A percentile compares a stretch with the other conserved stretches of the same genome.
These are phyloP conservation scores for Allomyces javanicus DNA, from an alignment of 192 early-diverging fungal species.

Conservation along the genomic window DNA sequence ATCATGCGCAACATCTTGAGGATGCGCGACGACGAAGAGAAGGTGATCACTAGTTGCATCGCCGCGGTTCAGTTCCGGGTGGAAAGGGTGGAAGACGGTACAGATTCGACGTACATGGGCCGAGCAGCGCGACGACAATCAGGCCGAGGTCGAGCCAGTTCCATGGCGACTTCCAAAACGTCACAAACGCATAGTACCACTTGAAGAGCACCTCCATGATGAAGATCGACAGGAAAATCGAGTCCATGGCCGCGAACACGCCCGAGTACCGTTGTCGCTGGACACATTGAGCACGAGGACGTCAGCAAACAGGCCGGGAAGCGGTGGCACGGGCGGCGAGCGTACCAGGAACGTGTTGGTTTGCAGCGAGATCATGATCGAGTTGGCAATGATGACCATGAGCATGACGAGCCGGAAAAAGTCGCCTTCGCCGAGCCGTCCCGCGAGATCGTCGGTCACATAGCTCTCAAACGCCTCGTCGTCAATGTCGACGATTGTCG, in stretches of 20 bases:
- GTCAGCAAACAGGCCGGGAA: no score
- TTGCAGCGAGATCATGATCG: constrained; percentile 16
- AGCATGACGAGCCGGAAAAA: constrained; percentile 14
- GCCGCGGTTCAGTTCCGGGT: neutral
- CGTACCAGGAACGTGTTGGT: constrained; percentile 6
- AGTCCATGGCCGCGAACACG: constrained; percentile 11
- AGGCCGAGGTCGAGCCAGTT: constrained; percentile 12
- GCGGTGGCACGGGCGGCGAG: neutral
- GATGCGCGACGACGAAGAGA: constrained; percentile 5
- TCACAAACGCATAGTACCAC: constrained; percentile 14
- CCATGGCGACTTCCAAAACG: constrained; percentile 17
- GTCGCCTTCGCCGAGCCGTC: constrained; percentile 15
- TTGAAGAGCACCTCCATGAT: constrained; percentile 18
- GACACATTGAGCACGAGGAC: no score
- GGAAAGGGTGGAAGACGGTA: no score
- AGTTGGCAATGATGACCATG: constrained; percentile 13
- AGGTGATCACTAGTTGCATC: neutral
- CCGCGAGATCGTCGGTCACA: constrained; percentile 16
- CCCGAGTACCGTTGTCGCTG: constrained; percentile 1
- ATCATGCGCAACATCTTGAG: constrained; percentile 12
- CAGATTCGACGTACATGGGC: neutral
- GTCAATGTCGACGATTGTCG: constrained; percentile 15
- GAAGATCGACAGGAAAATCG: constrained; percentile 12
- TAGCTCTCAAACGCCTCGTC: constrained; percentile 13
- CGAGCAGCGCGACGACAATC: constrained; percentile 2